Conservation (phyloP, 169 alveolate genomes). For the Theileria annulata region DNA sequence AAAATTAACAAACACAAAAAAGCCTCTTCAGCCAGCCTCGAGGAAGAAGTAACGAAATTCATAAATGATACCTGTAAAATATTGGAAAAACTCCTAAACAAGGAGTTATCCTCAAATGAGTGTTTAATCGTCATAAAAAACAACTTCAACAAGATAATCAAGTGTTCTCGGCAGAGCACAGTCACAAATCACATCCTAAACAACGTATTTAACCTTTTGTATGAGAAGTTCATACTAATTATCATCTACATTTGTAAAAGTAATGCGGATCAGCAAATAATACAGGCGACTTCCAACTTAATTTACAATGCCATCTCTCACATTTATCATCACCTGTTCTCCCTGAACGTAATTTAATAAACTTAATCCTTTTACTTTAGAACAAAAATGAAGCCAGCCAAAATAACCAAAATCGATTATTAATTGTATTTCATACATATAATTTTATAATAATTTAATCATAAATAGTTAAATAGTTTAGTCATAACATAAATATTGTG, state of each 20-base stretch:
- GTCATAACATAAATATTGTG: no score
- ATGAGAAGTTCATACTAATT: constrained; percentile 6
- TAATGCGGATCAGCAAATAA: background rate
- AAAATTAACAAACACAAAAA: background rate
- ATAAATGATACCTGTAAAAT: background rate
- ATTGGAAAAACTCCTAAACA: background rate
- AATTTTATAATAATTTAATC: no score
- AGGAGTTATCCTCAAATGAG: background rate
- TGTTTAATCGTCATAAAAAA: background rate
- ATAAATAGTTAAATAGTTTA: no score
- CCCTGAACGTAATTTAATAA: background rate
- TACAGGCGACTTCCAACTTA: background rate
- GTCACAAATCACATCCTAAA: background rate
- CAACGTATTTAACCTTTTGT: constrained; percentile 5
- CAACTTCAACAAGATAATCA: background rate
- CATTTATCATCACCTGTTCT: background rate
- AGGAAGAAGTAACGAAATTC: background rate
- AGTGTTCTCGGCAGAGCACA: background rate
- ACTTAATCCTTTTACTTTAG: background rate
- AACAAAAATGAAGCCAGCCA: background rate
- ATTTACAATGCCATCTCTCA: background rate
- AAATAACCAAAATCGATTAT: background rate
- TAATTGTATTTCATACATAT: background rate
- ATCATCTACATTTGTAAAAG: constrained; percentile 13
- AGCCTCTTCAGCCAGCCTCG: background rate